Conservation (phyloP, 2,329 filamentous ascomycete species). For the Trichoderma sp. region DNA sequence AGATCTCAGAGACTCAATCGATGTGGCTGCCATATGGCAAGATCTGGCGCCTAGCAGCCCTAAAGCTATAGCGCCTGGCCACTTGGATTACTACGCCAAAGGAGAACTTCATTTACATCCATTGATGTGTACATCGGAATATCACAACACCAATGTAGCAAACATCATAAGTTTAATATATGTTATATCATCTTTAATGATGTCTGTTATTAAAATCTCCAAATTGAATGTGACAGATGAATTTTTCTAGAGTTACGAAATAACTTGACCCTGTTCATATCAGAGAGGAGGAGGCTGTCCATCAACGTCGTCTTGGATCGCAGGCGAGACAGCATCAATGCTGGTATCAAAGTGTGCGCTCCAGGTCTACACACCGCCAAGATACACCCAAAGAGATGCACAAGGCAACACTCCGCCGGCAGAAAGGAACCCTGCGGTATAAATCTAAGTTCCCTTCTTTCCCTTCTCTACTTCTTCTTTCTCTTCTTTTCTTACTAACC, state of each 20-base stretch:
- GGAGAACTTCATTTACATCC: neutral
- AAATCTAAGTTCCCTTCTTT: neutral
- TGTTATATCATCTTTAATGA: too few relatives aligned
- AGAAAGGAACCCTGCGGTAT: neutral
- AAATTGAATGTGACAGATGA: neutral
- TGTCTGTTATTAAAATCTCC: too few relatives aligned
- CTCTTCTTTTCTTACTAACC: neutral
- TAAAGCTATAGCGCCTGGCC: neutral
- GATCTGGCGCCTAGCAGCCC: neutral
- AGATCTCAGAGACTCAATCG: too few relatives aligned
- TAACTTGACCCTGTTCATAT: neutral
- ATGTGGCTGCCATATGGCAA: too few relatives aligned
- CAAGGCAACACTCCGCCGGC: rapidly evolving
- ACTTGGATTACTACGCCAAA: neutral
- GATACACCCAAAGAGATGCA: neutral
- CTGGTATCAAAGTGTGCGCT: neutral
- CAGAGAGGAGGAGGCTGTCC: neutral
- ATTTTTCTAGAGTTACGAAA: neutral
- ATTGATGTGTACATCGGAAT: too few relatives aligned
- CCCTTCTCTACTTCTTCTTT: neutral
- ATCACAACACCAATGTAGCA: too few relatives aligned
- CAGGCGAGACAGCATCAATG: neutral
- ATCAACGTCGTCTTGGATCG: neutral
- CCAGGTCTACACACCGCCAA: neutral
- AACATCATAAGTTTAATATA: too few relatives aligned